Conservation (phyloP, 1,284 basidiomycete genomes). For the Erythrobasidium hasegawianum region DNA sequence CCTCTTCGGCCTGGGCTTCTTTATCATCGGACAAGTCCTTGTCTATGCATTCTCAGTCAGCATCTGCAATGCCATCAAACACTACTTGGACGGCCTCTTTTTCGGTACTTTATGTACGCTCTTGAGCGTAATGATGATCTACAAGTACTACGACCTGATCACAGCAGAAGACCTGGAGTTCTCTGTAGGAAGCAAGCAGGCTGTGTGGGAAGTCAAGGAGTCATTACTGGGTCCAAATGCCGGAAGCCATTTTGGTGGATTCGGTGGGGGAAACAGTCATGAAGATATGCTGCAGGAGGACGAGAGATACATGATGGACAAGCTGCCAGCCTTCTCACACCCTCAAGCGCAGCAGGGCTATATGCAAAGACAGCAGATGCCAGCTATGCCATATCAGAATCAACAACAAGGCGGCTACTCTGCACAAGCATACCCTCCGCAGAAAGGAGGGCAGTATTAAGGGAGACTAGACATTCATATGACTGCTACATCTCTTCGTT, state of each 20-base stretch:
- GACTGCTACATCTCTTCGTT: no score
- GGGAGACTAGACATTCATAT: no score
- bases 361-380: not conserved
- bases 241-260: not conserved
- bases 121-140: constrained; percentile 98
- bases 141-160: constrained; percentile 97
- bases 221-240: constrained; percentile 18
- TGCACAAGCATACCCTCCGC: constrained; percentile 26
- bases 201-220: constrained; percentile 87
- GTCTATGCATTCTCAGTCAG: constrained; percentile 89
- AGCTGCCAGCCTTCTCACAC: constrained; percentile 15
- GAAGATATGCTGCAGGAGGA: constrained; percentile 12
- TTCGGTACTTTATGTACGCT: constrained; percentile 91
- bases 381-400: not conserved
- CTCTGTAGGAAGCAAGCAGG: constrained; percentile 92
- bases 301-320: constrained; percentile 1
- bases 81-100: constrained; percentile 46
- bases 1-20: constrained; percentile 85
- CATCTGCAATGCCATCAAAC: constrained; percentile 88
- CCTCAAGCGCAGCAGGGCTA: constrained; percentile 23
- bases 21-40: constrained; percentile 78
- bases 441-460: constrained; percentile 11
- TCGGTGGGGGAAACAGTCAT: not conserved
- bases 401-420: constrained; percentile 13
- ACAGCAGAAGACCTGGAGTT: constrained; percentile 98